These are phyloP conservation scores for Gypsophila paniculata DNA, from an alignment of 179 eudicot species.

Conservation along the genomic window DNA sequence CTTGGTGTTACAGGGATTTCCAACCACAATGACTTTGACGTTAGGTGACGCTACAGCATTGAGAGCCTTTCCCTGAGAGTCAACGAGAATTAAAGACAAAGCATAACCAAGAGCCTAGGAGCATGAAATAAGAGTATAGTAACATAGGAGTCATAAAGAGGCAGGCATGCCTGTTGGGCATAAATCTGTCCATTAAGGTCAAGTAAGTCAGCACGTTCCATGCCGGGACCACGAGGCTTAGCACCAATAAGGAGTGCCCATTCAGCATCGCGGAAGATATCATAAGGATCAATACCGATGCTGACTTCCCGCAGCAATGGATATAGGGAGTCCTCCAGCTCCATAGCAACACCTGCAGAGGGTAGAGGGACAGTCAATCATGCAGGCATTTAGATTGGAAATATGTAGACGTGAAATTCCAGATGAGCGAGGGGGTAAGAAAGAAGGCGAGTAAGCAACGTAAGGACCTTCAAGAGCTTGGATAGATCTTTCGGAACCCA, in stretches of 20 bases:
- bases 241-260: constrained; percentile 99
- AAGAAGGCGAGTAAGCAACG: not conserved
- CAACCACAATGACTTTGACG: constrained; percentile 89
- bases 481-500: constrained; percentile 78
- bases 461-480: constrained; percentile 80
- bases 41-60: constrained; percentile 88
- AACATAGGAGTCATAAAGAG: not conserved
- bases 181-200: constrained; percentile 88
- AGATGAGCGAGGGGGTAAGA: not conserved
- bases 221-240: constrained; percentile 98
- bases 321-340: constrained; percentile 84
- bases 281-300: constrained; percentile 85
- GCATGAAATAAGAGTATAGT: not conserved
- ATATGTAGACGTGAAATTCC: too few relatives aligned
- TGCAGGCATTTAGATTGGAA: too few relatives aligned
- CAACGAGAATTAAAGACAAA: not conserved
- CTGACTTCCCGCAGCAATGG: constrained; percentile 91
- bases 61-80: constrained; percentile 80
- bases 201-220: constrained; percentile 85
- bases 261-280: constrained; percentile 83
- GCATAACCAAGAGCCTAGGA: constrained; percentile 1
- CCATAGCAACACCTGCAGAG: constrained; percentile 91
- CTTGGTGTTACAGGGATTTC: constrained; percentile 99
- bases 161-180: constrained; percentile 59
- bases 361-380: too few relatives aligned